Evolutionary conservation across 2,329 filamentous ascomycete species (phyloP), one percentile per base, ranked within the genome.

Genomic region (Neopestalotiopsis sp.): DNA sequence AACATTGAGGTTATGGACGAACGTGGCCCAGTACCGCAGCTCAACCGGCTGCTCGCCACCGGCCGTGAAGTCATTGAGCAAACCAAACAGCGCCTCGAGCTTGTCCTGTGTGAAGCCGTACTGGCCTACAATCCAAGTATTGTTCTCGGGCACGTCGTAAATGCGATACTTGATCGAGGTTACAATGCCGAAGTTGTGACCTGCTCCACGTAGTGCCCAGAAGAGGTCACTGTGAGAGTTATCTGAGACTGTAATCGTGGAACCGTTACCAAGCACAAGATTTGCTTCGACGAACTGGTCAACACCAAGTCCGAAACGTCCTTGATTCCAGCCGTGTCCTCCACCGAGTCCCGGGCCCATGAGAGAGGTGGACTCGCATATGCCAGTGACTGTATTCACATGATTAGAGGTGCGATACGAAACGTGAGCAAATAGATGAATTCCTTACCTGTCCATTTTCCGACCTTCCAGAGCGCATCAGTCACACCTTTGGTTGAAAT

Each of bases 171-270:
- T 49, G 34, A 68, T 62, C 17, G 67, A 68, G 40, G 69, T 64
- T 20, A 70, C 52, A 28, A 65, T 60, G 14, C 56, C 66, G 24
- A 68, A 63, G 42, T 67, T 65, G 52, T 68, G 67, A 52, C 57
- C 66, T 42, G 62, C 69, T 4, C 88, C 88, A 61, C 81, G 80
- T 71, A 90, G 81, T 0, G 80, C 88, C 87, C 87, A 90, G 74
- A 82, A 89, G 9, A 90, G 81, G 56, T 88, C 86, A 0, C 81
- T 77, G 20, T 80, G 75, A 40, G 75, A 73, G 68, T 76, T 73
- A 1, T 81, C 72, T 7, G 40, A 45, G 9, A 69, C 56, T n/a
- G 76, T 78, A 12, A 75, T 69, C 65, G 80, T 63, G 20, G 74
- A 77, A 12, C 82, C 81, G 65, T 84, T 74, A 0, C 81, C 81